phyloP scores from a whole-genome alignment of 2,329 filamentous ascomycete genomes.

The Aspergillus niger region DNA sequence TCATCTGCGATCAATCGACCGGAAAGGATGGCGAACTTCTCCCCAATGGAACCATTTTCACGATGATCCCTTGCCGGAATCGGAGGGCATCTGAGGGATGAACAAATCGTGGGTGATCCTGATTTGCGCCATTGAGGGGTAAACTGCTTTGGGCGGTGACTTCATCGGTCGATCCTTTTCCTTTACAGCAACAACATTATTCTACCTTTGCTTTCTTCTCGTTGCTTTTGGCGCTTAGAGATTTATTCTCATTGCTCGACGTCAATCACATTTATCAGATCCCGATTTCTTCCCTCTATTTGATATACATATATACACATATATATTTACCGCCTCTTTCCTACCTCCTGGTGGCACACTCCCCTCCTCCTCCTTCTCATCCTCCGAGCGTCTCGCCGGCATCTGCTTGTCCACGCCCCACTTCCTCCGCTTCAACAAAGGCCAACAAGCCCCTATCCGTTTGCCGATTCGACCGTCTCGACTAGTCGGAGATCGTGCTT shows the following conservation, averaged over 20 bases:
- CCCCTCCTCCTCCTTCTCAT: no score
- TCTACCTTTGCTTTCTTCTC: background rate
- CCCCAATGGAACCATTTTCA: no score
- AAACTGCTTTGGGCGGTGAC: conserved; percentile 6
- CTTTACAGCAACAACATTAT: no score
- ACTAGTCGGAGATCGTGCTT: conserved; percentile 13
- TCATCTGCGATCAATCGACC: background rate
- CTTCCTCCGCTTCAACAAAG: background rate
- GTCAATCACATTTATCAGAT: background rate
- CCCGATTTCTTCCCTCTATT: no score
- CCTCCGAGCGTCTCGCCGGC: background rate
- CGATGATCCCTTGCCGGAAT: no score
- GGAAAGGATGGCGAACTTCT: no score
- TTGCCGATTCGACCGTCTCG: conserved; percentile 4
- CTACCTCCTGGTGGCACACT: background rate
- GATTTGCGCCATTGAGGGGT: background rate
- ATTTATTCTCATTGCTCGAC: background rate
- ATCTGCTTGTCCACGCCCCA: background rate
- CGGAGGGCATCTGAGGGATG: no score
- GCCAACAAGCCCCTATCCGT: background rate
- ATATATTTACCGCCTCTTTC: background rate
- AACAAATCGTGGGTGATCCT: background rate
- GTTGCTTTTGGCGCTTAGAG: background rate
- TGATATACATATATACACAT: no score
- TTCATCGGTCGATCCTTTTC: conserved; percentile 8